Evolutionary conservation across 2,329 filamentous ascomycete genomes (phyloP), one percentile per base, ranked within the genome.

Genomic region (Claviceps sp.): DNA sequence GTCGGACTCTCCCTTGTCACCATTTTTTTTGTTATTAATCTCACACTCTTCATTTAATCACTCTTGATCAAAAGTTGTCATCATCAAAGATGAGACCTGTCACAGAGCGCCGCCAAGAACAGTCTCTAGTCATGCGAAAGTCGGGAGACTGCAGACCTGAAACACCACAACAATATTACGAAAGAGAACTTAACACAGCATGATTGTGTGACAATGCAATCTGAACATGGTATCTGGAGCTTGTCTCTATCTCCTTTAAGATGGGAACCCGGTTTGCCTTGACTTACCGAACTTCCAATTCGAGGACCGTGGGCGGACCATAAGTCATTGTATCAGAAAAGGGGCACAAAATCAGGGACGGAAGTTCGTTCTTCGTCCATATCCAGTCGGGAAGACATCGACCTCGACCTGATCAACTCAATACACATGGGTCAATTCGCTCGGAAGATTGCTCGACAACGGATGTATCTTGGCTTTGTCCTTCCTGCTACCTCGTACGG

Each of bases 1-100:
- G 70, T 59, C 64, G 60, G 57, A 58, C 61, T 65, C 63, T 61
- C 62, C 62, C 49, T 45, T 45, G 42, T 40, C 16, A 42, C 44
- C 38, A 43, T 60, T 60, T 59, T 53, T 67, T 62, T 67, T 54
- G 51, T 61, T 63, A 67, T 67, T 69, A 68, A 69, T 69, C 62
- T 64, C 62, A 62, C 30, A 63, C 58, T 64, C 60, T 60, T 65
- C 64, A 59, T 62, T 44, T 68, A 68, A 68, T 70, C 59, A 61
- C 56, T 61, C 60, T 60, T 56, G 64, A 63, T 59, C 60, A 62
- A 62, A 65, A 61, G 58, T 65, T 64, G 62, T 60, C 60, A 61
- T 62, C 11, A 40, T 56, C 56, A 54, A 56, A 59, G 60, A 56
- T 59, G 59, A 60, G 53, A 59, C 60, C 58, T 56, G 22, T 22